These are phyloP conservation scores for Blastomyces percursus DNA, from an alignment of 2,329 filamentous ascomycete genomes.

Conservation along the genomic window DNA sequence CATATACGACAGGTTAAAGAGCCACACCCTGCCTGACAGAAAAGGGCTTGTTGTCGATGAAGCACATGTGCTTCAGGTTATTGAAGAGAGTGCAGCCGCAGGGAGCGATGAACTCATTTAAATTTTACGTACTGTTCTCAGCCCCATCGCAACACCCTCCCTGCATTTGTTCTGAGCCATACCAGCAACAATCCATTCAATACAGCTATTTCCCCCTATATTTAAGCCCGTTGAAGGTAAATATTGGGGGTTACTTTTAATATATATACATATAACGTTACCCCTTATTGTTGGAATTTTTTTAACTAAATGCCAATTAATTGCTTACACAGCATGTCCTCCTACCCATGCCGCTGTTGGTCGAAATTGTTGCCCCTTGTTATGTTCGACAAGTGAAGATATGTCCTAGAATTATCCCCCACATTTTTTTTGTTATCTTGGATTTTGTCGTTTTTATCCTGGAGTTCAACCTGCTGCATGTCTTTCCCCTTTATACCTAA, in stretches of 20 bases:
- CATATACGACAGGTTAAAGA: constrained; percentile 69
- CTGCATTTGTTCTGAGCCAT: not conserved
- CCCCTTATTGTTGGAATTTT: no score
- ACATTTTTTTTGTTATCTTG: not conserved
- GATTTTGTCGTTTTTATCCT: not conserved
- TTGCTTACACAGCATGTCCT: not conserved
- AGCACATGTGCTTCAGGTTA: constrained; percentile 57
- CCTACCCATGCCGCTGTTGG: not conserved
- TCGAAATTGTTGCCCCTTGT: not conserved
- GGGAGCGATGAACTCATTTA: constrained; percentile 64
- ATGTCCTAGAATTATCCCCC: not conserved
- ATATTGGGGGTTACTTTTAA: not conserved
- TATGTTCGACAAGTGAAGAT: not conserved
- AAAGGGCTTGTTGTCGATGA: constrained; percentile 83
- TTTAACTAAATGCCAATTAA: not conserved
- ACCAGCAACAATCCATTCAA: not conserved
- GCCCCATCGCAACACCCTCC: not conserved
- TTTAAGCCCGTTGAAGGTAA: not conserved
- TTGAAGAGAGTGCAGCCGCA: constrained; percentile 65
- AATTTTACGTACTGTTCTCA: not conserved
- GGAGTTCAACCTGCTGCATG: not conserved
- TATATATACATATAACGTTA: not conserved
- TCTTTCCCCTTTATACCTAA: not conserved
- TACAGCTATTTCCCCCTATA: not conserved
- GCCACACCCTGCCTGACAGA: constrained; percentile 68